Evolutionary conservation across 371 early-diverging fungal species (phyloP), one percentile per base, ranked within the genome.

Genomic region (Choanephora cucurbitarum): DNA sequence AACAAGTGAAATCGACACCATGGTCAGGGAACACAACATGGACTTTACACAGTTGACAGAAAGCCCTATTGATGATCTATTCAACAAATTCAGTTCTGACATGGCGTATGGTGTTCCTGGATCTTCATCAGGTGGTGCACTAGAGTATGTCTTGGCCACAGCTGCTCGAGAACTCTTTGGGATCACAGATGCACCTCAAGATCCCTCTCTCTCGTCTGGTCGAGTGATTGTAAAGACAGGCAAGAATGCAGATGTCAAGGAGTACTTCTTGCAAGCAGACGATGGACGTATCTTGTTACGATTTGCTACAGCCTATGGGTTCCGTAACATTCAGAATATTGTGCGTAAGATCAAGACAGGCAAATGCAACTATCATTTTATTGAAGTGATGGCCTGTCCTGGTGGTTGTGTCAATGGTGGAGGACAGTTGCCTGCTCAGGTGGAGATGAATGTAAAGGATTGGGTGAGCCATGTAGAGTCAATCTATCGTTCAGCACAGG

Each of bases 301-400:
- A 49, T 94, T 96, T 77, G 95, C 92, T 0, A 76, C 88, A 0
- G 91, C 91, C 0, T 96, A 96, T 71, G 98, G 99, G 2, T 98
- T 98, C 79, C 83, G 95, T 23, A 96, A 98, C 66, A 92, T 98
- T 58, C 98, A 98, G 72, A 97, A 95, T 56, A 67, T 96, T 47
- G 92, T 97, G 17, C 89, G 97, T 18, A 93, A 91, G 60, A 72
- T 90, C 48, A 92, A 92, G 55, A 79, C 77, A 1, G 82, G 85
- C 28, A 82, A 83, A 46, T 77, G 82, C 18, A 69, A 69, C 1
- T 94, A 90, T 67, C 89, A 96, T 62, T 98, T 88, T 64, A 90
- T 97, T 1, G 98, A 98, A 64, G 92, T 98, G n/a, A 94, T 94
- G 95, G 96, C 96, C 8, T 96, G 96, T 68, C 96, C 96, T 42